phyloP scores from a whole-genome alignment of 2,329 filamentous ascomycete genomes.

The Juglanconis sp. region DNA sequence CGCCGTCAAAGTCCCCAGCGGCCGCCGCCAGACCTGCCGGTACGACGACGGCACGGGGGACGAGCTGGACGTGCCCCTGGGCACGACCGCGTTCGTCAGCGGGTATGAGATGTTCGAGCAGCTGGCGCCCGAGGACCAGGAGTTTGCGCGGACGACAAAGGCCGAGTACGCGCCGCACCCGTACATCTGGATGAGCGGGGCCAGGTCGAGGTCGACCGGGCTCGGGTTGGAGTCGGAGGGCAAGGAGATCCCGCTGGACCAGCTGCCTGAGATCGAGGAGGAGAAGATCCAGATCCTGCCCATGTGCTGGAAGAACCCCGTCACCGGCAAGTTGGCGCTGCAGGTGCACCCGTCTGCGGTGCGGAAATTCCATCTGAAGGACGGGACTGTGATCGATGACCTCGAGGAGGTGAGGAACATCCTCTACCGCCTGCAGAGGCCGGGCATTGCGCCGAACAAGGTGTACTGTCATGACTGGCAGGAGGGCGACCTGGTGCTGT shows the following conservation, averaged over 20 bases:
- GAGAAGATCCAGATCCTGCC: conserved; percentile 69
- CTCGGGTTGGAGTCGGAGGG: conserved; percentile 68
- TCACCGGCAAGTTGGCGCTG: conserved; percentile 65
- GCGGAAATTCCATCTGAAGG: conserved; percentile 62
- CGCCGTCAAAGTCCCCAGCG: conserved; percentile 68
- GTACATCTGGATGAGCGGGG: conserved; percentile 76
- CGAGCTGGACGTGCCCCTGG: conserved; percentile 64
- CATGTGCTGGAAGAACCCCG: conserved; percentile 75
- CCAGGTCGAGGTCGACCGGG: conserved; percentile 64
- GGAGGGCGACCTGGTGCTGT: conserved; percentile 72
- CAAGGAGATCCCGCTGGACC: conserved; percentile 41
- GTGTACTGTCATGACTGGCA: conserved; percentile 78
- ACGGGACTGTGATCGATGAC: conserved; percentile 68
- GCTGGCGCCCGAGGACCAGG: conserved; percentile 63
- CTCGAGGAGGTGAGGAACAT: conserved; percentile 62
- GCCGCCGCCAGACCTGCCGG: conserved; percentile 62
- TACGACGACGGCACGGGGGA: conserved; percentile 72
- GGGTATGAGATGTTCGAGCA: conserved; percentile 69
- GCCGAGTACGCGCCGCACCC: conserved; percentile 77
- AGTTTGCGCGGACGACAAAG: conserved; percentile 62
- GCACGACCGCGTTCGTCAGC: conserved; percentile 73
- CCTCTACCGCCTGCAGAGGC: conserved; percentile 67
- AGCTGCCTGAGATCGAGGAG: conserved; percentile 55
- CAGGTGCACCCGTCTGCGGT: conserved; percentile 74
- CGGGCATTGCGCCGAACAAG: conserved; percentile 63